Conservation (phyloP, 2,329 filamentous ascomycete species). For the Penicillium oxalicum region DNA sequence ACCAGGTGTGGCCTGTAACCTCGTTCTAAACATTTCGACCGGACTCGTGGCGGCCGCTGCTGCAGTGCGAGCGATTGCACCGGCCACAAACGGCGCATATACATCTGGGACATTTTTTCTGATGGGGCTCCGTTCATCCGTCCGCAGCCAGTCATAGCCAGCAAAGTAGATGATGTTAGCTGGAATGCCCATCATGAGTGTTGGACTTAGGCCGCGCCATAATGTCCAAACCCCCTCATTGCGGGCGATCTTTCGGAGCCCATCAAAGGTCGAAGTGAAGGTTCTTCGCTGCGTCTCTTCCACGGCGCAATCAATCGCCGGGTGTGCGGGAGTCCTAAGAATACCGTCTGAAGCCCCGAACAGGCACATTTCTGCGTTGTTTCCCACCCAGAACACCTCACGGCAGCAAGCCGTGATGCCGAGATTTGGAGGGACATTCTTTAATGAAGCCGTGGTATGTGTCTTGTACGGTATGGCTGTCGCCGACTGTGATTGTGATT, state of each 20-base stretch:
- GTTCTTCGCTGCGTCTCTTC: slow-evolving; percentile 78
- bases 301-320: slow-evolving; percentile 68
- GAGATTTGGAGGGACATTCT: slow-evolving; percentile 71
- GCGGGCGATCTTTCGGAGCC: slow-evolving; percentile 85
- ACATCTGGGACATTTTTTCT: slow-evolving; percentile 57
- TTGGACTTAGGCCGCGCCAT: slow-evolving; percentile 92
- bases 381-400: slow-evolving; percentile 94
- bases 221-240: slow-evolving; percentile 83
- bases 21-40: slow-evolving; percentile 88
- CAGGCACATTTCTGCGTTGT: slow-evolving; percentile 73
- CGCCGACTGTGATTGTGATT: slow-evolving; percentile 64
- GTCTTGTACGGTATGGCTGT: slow-evolving; percentile 52
- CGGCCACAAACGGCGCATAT: slow-evolving; percentile 74
- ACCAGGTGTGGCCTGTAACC: slow-evolving; percentile 71
- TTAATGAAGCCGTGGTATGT: slow-evolving; percentile 49
- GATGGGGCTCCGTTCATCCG: slow-evolving; percentile 66
- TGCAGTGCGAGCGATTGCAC: slow-evolving; percentile 68
- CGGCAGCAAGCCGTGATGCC: slow-evolving; percentile 93
- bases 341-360: slow-evolving; percentile 46
- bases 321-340: slow-evolving; percentile 38
- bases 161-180: slow-evolving; percentile 98
- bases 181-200: slow-evolving; percentile 86
- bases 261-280: slow-evolving; percentile 87
- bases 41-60: slow-evolving; percentile 81
- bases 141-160: slow-evolving; percentile 91